phyloP scores from a whole-genome alignment of 768 basidiomycete genomes.

The Phanerodontia chrysosporium region DNA sequence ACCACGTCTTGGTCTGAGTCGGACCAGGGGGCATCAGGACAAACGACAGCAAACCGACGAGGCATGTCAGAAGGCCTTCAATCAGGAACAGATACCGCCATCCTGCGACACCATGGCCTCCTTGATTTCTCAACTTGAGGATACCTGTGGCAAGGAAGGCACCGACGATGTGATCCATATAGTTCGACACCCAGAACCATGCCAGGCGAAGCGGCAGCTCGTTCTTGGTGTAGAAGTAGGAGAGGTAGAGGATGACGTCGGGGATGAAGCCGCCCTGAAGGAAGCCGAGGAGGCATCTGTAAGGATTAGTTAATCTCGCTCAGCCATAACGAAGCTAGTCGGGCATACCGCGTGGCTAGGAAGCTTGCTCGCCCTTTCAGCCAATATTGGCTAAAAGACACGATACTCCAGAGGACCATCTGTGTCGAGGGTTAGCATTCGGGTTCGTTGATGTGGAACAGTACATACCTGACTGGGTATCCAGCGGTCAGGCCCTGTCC shows the following conservation, averaged over 20 bases:
- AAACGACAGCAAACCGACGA: constrained; percentile 48
- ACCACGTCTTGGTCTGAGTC: constrained; percentile 58
- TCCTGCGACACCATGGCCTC: constrained; percentile 47
- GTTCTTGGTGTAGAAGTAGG: constrained; percentile 58
- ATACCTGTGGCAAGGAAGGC: constrained; percentile 67
- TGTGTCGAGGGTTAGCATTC: constrained; percentile 15
- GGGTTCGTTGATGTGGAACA: background rate
- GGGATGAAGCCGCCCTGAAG: constrained; percentile 65
- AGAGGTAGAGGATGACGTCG: constrained; percentile 60
- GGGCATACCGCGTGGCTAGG: constrained; percentile 43
- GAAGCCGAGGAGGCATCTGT: constrained; percentile 50
- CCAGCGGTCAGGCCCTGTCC: constrained; percentile 51
- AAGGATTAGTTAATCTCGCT: background rate
- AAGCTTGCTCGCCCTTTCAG: constrained; percentile 48
- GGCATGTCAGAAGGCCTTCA: constrained; percentile 46
- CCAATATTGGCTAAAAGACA: constrained; percentile 56
- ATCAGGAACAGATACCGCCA: constrained; percentile 59
- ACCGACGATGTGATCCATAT: constrained; percentile 50
- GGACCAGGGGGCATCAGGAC: constrained; percentile 59
- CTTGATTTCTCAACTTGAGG: constrained; percentile 40
- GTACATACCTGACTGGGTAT: constrained; percentile 48
- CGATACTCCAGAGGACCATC: constrained; percentile 56
- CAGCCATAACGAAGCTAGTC: background rate
- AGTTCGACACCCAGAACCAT: constrained; percentile 65
- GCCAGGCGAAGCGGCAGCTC: constrained; percentile 65